Percentiles rank a stretch among this genome's conserved stretches.
Conservation (phyloP, 2,329 filamentous ascomycete species). For the Fusarium staphyleae region DNA sequence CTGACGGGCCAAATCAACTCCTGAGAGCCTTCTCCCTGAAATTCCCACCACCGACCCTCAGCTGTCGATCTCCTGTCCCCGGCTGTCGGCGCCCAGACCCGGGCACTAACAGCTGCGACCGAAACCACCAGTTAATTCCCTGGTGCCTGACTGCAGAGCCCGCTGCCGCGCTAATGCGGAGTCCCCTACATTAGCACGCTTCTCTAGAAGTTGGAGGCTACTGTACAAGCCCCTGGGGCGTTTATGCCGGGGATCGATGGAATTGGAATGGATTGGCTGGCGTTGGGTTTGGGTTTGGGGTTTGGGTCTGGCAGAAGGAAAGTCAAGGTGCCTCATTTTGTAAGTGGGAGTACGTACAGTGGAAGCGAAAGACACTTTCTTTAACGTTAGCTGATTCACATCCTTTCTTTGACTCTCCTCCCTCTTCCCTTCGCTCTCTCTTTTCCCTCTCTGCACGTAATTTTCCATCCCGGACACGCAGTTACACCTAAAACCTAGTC, state of each 20-base stretch:
- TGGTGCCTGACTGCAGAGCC: conserved; percentile 27
- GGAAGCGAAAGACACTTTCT: neutral
- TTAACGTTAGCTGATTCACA: neutral
- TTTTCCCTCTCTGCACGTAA: neutral
- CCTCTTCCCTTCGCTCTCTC: neutral
- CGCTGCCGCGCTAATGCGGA: conserved; percentile 36
- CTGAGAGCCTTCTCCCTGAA: conserved; percentile 4
- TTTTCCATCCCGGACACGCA: conserved; percentile 2
- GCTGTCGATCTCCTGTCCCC: conserved; percentile 3
- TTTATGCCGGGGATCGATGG: conserved; percentile 23
- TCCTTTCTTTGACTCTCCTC: neutral
- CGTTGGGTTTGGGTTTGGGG: conserved; percentile 14
- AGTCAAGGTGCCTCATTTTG: neutral
- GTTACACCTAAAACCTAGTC: conserved; percentile 4
- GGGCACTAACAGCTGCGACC: conserved; percentile 32
- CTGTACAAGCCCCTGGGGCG: conserved; percentile 8
- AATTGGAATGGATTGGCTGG: conserved; percentile 27
- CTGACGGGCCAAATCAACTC: conserved; percentile 3
- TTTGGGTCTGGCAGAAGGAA: conserved; percentile 14
- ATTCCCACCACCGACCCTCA: conserved; percentile 12
- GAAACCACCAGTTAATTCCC: conserved; percentile 19
- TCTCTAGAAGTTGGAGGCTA: conserved; percentile 3
- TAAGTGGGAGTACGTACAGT: neutral
- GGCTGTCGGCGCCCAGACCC: conserved; percentile 5
- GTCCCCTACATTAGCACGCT: conserved; percentile 4